Base-by-base conservation (phyloP, 805 yeast genomes). In the Groenewaldozyma salmanticensis region DNA sequence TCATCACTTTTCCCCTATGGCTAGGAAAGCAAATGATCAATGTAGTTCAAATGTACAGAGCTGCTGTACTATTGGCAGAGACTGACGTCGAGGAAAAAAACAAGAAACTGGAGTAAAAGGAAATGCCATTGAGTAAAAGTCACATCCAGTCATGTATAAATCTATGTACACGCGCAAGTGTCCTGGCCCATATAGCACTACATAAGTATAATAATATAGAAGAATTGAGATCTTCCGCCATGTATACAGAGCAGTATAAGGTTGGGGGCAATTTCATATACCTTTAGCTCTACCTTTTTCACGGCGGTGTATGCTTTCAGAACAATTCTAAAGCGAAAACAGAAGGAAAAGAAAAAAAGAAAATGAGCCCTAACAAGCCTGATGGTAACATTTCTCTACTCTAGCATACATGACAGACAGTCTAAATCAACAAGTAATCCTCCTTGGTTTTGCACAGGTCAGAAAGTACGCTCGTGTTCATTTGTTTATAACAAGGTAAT, bases 11-110 rank as follows among this genome's bases (percentile, higher is more conserved):
- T 47, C 99, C 99, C 22, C 71, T 88, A 41, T 92, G 95, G 85
- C 59, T 76, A 17, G 84, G 87, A 66, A 92, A 92, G 65, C 98
- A 92, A 67, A 61, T 80, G 43, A 82, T 94, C 48, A 92, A 94
- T 58, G 78, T 85, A 17, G 75, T 92, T 46, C 99, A 92, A 65
- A 64, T 92, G 73, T 71, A 75, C 43, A 78, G 82, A 53, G 99
- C 98, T 9, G 86, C 94, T 9, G 60, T 81, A 29, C 70, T 75
- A 40, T 71, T 92, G 54, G 96, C 96, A 7, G 75, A 71, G 45
- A 57, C 74, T 43, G 98, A 92, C 59, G 83, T 81, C 11, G 71
- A 67, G 40, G 76, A 68, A 11, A 70, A 68, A 41, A 65, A 60
- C 46, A 39, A 43, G 37, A 45, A 31, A 31, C 42, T 39, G 19